Evolutionary conservation across 805 yeast genomes (phyloP), one percentile per base, ranked within the genome.

Genomic region (Yamadazyma laniorum): DNA sequence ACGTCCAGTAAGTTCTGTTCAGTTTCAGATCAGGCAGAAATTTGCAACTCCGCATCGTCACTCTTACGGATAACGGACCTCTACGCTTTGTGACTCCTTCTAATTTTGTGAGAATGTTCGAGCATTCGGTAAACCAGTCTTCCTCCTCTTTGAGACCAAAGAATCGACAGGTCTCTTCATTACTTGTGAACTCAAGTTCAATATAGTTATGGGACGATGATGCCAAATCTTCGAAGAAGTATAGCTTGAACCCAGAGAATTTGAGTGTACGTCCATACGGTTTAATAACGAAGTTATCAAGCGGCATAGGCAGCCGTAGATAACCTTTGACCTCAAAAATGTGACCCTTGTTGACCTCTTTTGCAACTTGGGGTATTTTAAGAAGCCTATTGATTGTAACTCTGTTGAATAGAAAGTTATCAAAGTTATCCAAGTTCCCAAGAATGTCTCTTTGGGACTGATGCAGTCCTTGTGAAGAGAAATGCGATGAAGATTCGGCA

Each of bases 211-310:
- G 5, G 14, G 18, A 14, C 21, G 13, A 12, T 3, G 31, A 16
- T 5, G 32, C 23, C 6, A 37, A 15, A 5, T 31, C 32, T 26
- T 51, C 53, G 6, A 40, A 25, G 8, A 62, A 37, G 6, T 45
- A 34, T 2, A 63, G 33, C 27, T 53, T 54, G 34, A 63, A 55
- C 15, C 41, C 43, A 1, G 57, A 47, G 1, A 56, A 40, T 28
- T 61, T 61, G 18, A 61, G 29, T 3, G 67, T 58, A 18, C 66
- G 45, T 7, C 48, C 46, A 25, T 41, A 59, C 2, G 65, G 67
- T 32, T 59, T 59, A 12, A 63, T 47, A 3, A 59, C 41, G 16
- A 61, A 50, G 11, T 52, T 49, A 11, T 39, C 33, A 16, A 28
- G 18, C 1, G 63, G 61, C 5, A 43, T 11, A 22, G 47, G 33